A percentile compares a stretch with the other conserved stretches of the same genome.
phyloP scores from a whole-genome alignment of 768 basidiomycete genomes.

The Lyophyllum atratum region DNA sequence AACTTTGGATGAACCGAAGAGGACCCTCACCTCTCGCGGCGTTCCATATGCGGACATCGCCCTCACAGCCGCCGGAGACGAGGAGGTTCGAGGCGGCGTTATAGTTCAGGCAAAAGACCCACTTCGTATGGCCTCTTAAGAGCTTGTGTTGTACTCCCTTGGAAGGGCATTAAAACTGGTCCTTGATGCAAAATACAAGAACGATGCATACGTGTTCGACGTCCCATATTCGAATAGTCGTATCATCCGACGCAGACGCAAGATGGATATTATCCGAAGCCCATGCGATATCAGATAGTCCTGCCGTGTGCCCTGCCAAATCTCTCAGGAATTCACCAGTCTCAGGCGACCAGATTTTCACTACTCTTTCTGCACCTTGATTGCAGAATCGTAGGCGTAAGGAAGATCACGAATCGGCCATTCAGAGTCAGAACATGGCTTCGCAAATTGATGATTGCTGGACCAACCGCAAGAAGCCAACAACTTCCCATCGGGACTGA shows the following conservation, averaged over 20 bases:
- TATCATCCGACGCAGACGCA: conserved; percentile 93
- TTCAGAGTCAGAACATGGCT: conserved; percentile 17
- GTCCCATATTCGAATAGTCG: conserved; percentile 87
- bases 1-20: background rate
- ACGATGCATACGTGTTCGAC: conserved; percentile 64
- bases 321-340: conserved; percentile 79
- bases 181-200: background rate
- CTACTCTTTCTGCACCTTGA: conserved; percentile 71
- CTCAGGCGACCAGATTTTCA: conserved; percentile 84
- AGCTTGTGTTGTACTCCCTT: conserved; percentile 73
- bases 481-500: conserved; percentile 84
- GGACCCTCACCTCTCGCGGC: conserved; percentile 63
- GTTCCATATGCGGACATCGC: conserved; percentile 93
- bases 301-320: conserved; percentile 74
- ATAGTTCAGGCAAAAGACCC: conserved; percentile 92
- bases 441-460: conserved; percentile 13
- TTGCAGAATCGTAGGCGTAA: background rate
- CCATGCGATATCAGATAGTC: conserved; percentile 90
- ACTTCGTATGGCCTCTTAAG: conserved; percentile 82
- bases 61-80: conserved; percentile 92
- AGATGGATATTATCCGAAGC: conserved; percentile 80
- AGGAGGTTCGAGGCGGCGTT: conserved; percentile 85
- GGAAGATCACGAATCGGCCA: background rate
- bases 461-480: conserved; percentile 86
- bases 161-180: conserved; percentile 8